Evolutionary conservation across 805 yeast species (phyloP).

Genomic region (Schizosaccharomyces cryophilus): DNA sequence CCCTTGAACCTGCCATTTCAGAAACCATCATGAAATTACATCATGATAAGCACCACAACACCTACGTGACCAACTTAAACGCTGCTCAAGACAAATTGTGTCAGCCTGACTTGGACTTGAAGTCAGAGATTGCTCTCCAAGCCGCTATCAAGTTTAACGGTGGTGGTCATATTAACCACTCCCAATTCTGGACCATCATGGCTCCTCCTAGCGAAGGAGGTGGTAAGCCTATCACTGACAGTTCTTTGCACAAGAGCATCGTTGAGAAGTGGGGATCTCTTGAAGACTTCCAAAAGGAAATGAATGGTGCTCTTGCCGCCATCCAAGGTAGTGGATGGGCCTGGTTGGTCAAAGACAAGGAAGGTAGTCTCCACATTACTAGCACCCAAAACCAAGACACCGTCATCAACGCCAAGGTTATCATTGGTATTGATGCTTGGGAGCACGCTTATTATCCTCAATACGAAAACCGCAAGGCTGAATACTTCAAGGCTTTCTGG

Average conservation of each 20-base stretch:
- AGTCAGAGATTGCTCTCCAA: slow-evolving; percentile 33
- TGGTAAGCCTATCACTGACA: slow-evolving; percentile 27
- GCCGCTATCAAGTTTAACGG: slow-evolving; percentile 72
- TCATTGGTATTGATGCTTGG: slow-evolving; percentile 73
- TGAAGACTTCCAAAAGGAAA: slow-evolving; percentile 36
- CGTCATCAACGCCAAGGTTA: slow-evolving; percentile 40
- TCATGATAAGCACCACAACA: slow-evolving; percentile 78
- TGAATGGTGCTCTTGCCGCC: slow-evolving; percentile 50
- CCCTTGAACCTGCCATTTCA: slow-evolving; percentile 64
- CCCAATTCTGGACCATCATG: slow-evolving; percentile 66
- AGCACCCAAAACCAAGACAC: slow-evolving; percentile 75
- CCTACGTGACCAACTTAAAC: slow-evolving; percentile 71
- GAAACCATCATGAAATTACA: slow-evolving; percentile 62
- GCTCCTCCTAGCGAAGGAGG: slow-evolving; percentile 58
- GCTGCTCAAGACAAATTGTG: slow-evolving; percentile 47
- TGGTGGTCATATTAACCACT: slow-evolving; percentile 76
- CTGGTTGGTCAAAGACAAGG: slow-evolving; percentile 60
- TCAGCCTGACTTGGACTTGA: slow-evolving; percentile 41
- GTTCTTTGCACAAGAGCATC: slow-evolving; percentile 34
- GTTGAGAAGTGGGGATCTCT: slow-evolving; percentile 42
- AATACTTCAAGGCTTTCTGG: slow-evolving; percentile 86
- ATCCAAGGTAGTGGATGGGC: slow-evolving; percentile 95
- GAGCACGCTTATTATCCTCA: slow-evolving; percentile 90
- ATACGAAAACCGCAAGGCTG: slow-evolving; percentile 74
- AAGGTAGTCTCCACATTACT: slow-evolving; percentile 51